A percentile compares a stretch with the other conserved stretches of the same genome.
These are phyloP conservation scores for Coprinellus micaceus DNA, from an alignment of 768 basidiomycete species.

Conservation along the genomic window DNA sequence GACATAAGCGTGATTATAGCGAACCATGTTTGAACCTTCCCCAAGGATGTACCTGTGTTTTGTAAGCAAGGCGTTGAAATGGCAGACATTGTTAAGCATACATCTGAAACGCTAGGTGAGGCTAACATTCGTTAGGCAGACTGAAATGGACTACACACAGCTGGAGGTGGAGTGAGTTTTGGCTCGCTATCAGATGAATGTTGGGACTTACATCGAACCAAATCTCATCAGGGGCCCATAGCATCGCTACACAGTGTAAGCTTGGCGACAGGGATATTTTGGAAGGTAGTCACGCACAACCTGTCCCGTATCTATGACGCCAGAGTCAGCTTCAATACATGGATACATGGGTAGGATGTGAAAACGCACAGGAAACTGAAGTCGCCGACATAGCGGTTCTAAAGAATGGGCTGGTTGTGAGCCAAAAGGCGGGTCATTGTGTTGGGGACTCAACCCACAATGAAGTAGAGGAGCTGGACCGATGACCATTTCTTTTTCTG, in stretches of 20 bases:
- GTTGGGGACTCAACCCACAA: background rate
- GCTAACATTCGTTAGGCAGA: background rate
- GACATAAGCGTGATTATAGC: background rate
- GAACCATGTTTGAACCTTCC: background rate
- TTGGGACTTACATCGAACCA: background rate
- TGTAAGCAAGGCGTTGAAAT: background rate
- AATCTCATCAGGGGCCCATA: background rate
- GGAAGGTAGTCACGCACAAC: too few species aligned
- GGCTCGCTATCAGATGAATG: background rate
- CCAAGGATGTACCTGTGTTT: background rate
- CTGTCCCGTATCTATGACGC: background rate
- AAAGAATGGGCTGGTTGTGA: background rate
- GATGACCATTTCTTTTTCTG: slow-evolving; percentile 8
- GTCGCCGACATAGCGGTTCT: slow-evolving; percentile 9
- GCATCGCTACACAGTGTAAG: background rate
- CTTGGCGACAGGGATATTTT: background rate
- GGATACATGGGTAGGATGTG: background rate
- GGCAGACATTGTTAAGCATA: background rate
- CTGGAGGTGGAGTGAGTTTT: background rate
- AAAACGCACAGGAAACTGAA: background rate
- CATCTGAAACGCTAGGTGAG: background rate
- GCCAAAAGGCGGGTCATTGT: background rate
- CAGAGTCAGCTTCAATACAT: background rate
- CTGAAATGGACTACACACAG: background rate
- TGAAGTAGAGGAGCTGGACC: slow-evolving; percentile 7